Base-by-base conservation (phyloP, 2,329 filamentous ascomycete genomes). In the Clathrospora elynae region DNA sequence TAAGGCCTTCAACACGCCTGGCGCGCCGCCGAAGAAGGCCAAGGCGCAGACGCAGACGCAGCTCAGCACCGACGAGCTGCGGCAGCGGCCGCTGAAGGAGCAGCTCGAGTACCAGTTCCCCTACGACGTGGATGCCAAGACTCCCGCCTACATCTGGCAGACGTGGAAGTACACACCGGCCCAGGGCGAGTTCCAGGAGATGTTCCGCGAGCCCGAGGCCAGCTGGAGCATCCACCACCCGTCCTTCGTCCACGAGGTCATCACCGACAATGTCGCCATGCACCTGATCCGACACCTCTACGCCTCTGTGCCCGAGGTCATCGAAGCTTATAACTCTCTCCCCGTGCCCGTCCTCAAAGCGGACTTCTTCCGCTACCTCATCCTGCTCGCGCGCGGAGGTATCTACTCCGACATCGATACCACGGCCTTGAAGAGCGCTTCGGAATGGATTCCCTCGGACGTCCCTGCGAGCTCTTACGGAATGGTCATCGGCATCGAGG, bases 81-180 rank as follows among this genome's bases (percentile, higher is more conserved):
- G 84, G 45, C 81, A 79, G 64, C 84, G 88, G 73, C 84, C 87
- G 11, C 78, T 91, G 38, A 78, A 87, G 81, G 75, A 96, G 53
- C 81, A 93, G 73, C 82, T 99, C 43, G 86, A 85, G 37, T 96
- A 95, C 75, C 88, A 95, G 59, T 97, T 93, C 71, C 90, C 91
- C 13, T 99, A 97, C 77, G 88, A 96, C 63, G 79, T 92, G 51
- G 84, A 90, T 64, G 73, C 78, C 58, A 95, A 92, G 70, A 97
- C 97, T 70, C 93, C 93, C 3, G 91, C 90, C 42, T 97, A 96
- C 76, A 95, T 99, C 66, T 99, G 93, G 93, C 93, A 99, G 78
- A 99, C 93, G 10, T 99, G 93, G 93, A 96, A 95, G 71, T 86
- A 83, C 63, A 88, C 84, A 1, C 91, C 92, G 0, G 81, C 85